Evolutionary conservation across 352 stramenopile species (phyloP), one percentile per base, ranked within the genome.

Genomic region (Pythium scleroteichum): DNA sequence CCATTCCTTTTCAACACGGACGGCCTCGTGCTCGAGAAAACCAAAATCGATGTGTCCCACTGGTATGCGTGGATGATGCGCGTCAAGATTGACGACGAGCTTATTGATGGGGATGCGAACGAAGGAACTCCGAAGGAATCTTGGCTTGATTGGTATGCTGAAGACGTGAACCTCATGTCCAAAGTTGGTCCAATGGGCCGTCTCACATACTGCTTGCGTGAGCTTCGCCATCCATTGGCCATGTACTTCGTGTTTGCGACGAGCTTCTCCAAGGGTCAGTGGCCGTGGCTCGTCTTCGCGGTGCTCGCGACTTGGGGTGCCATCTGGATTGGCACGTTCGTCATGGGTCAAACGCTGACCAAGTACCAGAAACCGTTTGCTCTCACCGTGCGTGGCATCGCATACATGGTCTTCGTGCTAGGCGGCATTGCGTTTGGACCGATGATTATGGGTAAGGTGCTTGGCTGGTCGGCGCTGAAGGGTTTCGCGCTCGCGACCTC

Each of bases 1-100:
- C 87, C 87, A 0, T 95, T 94, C 52, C 64, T 95, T 6, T 96
- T 94, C 69, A 96, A 96, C 66, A 94, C 87, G n/a, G 85, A 94
- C 40, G 85, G 85, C n/a, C 58, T 96, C 10, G 87, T 93, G 47
- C 72, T 90, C 17, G 77, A 89, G 35, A 94, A 94, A 60, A 88
- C 85, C 12, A 90, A 85, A 50, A 69, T 94, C 2, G 87, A 96
- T 51, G 80, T 94, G 20, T 53, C 64, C 2, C 83, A 94, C 45
- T 96, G 87, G 87, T 90, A 90, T 27, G 70, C 78, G 24, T 96
- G 87, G 87, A 92, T 94, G 85, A 89, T 92, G 79, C 69, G 75
- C 53, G 76, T 85, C 24, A 77, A 84, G 40, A 72, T 71, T 19
- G 70, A 69, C 0, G 64, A 72, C 3, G 72, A 82, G 24, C 53